Base-by-base conservation (phyloP, 331 rosid species). In the Dryas integrifolia region DNA sequence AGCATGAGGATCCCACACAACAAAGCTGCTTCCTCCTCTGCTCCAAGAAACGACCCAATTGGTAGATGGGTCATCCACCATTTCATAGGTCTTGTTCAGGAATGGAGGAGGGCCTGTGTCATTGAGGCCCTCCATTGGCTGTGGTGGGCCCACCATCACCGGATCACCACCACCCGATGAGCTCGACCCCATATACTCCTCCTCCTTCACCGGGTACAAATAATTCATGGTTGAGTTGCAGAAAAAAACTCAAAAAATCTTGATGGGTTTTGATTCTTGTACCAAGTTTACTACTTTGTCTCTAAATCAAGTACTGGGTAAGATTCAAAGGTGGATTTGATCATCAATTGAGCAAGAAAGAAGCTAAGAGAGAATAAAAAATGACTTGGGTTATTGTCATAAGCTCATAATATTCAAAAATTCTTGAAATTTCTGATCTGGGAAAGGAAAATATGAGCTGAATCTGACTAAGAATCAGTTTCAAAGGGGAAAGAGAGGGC, bases 91-190 rank as follows among this genome's bases (percentile, higher is more conserved):
- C 89, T 90, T 93, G 68, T 87, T 89, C 10, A 93, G 88, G 30
- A 93, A 93, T 35, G 98, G 98, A 0, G 98, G 93, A 12, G 97
- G 96, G 2, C 98, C 96, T 5, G 61, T 26, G 39, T 89, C 97
- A 68, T 89, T 80, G 24, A 93, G 89, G 4, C 98, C 90, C 76
- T 86, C 92, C 89, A 86, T 86, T 55, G 98, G 98, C 85, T 81
- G 81, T 2, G 97, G 98, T 58, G 73, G 72, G 7, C 72, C 18
- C 73, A 73, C 76, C 85, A 40, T 47, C 71, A 12, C 51, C 8
- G 43, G 55, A 30, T 60, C 77, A 4, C 71, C 83, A 41, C 63
- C 48, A 11, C 74, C 80, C 13, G 65, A 71, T 52, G 83, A 56
- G 70, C 81, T 63, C 38, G 80, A 43, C 16, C 80, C 88, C 39